These are phyloP conservation scores for Dactylellina haptotyla DNA, from an alignment of 2,329 filamentous ascomycete species.

Conservation along the genomic window DNA sequence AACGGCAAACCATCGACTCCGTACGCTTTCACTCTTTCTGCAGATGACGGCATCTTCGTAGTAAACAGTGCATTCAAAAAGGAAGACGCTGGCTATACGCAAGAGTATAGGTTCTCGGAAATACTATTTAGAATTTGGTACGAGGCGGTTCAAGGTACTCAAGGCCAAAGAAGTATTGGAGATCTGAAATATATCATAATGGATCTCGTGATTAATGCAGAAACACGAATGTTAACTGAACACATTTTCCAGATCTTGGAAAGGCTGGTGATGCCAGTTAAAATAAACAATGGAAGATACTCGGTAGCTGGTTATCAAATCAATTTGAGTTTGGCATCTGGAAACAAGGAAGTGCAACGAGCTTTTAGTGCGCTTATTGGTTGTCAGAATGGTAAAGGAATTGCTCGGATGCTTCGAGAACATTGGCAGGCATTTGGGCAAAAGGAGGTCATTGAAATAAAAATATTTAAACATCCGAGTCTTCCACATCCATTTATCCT, in stretches of 20 bases:
- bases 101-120: conserved; percentile 24
- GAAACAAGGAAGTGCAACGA: neutral
- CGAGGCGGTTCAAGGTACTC: neutral
- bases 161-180: neutral
- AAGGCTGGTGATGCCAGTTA: too few species aligned
- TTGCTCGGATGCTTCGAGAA: neutral
- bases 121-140: conserved; percentile 35
- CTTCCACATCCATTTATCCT: too few species aligned
- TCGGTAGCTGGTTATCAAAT: neutral
- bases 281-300: too few species aligned
- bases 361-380: conserved; percentile 2
- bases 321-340: neutral
- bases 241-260: neutral
- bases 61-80: conserved; percentile 6
- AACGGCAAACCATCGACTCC: neutral
- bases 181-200: conserved; percentile 4
- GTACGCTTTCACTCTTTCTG: neutral
- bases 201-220: neutral
- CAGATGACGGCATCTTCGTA: neutral
- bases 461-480: neutral
- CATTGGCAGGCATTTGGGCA: neutral
- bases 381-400: neutral
- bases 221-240: neutral
- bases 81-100: neutral
- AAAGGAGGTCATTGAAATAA: neutral